These are phyloP conservation scores for Blastocystis hominis DNA, from an alignment of 352 stramenopile genomes.

Conservation along the genomic window DNA sequence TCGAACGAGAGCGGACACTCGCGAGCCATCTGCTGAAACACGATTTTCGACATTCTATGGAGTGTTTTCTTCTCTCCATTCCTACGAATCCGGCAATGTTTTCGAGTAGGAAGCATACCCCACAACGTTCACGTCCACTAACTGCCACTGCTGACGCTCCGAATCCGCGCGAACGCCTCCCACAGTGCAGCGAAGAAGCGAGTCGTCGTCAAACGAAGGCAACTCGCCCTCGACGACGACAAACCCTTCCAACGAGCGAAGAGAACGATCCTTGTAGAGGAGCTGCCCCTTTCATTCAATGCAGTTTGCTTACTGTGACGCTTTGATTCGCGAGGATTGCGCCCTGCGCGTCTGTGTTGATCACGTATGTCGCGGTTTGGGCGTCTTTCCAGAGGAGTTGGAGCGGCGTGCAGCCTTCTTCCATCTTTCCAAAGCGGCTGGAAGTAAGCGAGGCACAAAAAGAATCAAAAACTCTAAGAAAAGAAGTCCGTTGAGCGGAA, in stretches of 20 bases:
- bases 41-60: conserved; percentile 37
- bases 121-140: background rate
- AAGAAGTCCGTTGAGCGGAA: conserved; percentile 18
- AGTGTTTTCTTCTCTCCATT: background rate
- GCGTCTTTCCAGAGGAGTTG: conserved; percentile 46
- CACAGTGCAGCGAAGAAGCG: background rate
- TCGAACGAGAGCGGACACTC: conserved; percentile 8
- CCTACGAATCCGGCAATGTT: conserved; percentile 2
- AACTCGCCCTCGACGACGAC: background rate
- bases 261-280: background rate
- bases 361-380: background rate
- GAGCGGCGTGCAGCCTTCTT: conserved; percentile 18
- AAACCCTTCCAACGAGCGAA: conserved; percentile 10
- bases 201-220: background rate
- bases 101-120: conserved; percentile 10
- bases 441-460: background rate
- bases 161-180: background rate
- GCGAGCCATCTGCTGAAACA: conserved; percentile 52
- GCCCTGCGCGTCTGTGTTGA: conserved; percentile 6
- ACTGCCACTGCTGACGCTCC: background rate
- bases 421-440: background rate
- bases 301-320: background rate
- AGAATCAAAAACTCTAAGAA: background rate
- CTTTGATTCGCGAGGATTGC: background rate
- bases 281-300: background rate